Evolutionary conservation across 2,329 filamentous ascomycete species (phyloP).

Genomic region (Xylaria sp.): DNA sequence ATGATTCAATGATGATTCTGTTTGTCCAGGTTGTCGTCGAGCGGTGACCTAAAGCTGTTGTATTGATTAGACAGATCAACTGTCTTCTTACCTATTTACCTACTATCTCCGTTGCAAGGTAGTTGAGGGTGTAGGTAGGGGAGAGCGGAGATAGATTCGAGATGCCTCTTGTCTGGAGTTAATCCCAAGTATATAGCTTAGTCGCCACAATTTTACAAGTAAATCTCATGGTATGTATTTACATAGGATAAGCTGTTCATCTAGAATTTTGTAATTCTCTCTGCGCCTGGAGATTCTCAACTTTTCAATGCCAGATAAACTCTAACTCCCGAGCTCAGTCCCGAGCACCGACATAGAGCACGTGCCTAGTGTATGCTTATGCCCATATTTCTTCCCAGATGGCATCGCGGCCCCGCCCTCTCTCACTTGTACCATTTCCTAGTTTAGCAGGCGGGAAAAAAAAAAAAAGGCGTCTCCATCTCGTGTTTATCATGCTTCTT

Average conservation of each 20-base stretch:
- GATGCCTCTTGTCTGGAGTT: neutral
- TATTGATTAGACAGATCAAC: neutral
- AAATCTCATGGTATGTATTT: neutral
- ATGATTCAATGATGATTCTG: neutral
- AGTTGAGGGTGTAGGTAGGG: neutral
- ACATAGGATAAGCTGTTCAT: no score
- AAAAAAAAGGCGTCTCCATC: constrained; percentile 18
- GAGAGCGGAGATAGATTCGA: neutral
- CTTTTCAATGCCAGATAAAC: neutral
- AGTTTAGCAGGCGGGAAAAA: constrained; percentile 12
- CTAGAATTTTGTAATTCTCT: neutral
- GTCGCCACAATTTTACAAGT: neutral
- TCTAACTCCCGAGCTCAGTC: no score
- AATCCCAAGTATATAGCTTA: neutral
- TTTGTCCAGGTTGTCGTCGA: neutral
- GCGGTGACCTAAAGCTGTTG: neutral
- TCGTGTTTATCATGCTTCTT: constrained; percentile 20
- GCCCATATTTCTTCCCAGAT: neutral
- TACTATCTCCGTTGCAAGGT: neutral
- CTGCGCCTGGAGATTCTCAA: neutral
- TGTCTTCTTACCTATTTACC: neutral
- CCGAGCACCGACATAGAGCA: neutral
- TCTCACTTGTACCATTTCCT: constrained; percentile 10
- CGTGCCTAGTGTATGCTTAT: no score
- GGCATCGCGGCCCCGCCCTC: neutral